Evolutionary conservation across 257 asterid genomes (phyloP), one percentile per base, ranked within the genome.

Genomic region (Lantana camara): DNA sequence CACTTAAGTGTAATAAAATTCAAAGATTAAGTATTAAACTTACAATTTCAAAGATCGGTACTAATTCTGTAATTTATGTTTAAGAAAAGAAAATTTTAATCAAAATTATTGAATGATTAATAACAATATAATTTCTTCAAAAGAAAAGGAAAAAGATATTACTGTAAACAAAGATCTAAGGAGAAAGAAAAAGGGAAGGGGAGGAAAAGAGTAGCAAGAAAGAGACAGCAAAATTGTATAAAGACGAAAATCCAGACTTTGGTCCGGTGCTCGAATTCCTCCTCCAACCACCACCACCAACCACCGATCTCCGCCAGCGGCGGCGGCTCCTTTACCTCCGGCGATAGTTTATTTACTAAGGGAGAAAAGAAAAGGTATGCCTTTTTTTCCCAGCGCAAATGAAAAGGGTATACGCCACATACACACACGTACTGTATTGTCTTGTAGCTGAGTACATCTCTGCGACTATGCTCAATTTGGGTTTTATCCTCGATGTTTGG

Each of bases 301-400:
- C 59, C 59, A 20, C 68, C 59, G 69, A 49, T 63, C 69, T 63
- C 27, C 45, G 11, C 52, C 48, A 14, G 14, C 44, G 23, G 17
- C 10, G 9, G 17, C 53, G 20, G 27, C 49, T 45, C n/a, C n/a
- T n/a, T 14, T 16, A 41, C 46, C 50, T 44, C 70, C 70, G 59
- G 29, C 42, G 60, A 41, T 17, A 44, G 10, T 42, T 24, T 61
- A 10, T 15, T 4, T 49, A 42, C 24, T 5, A 17, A 6, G 23
- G 32, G 19, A 16, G 37, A 53, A 37, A n/a, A 15, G 2, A 14
- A 38, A 41, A 44, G 75, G 70, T 12, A 62, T 29, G 46, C 34
- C 56, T 44, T 34, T 14, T 29, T 41, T 38, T 38, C 35, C 24
- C 16, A 9, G 9, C 2, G 9, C 19, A 30, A 30, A 9, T 7